Percentiles rank a stretch among this genome's conserved stretches.
phyloP scores from a whole-genome alignment of 805 yeast genomes.

The Hagleromyces aurorensis region DNA sequence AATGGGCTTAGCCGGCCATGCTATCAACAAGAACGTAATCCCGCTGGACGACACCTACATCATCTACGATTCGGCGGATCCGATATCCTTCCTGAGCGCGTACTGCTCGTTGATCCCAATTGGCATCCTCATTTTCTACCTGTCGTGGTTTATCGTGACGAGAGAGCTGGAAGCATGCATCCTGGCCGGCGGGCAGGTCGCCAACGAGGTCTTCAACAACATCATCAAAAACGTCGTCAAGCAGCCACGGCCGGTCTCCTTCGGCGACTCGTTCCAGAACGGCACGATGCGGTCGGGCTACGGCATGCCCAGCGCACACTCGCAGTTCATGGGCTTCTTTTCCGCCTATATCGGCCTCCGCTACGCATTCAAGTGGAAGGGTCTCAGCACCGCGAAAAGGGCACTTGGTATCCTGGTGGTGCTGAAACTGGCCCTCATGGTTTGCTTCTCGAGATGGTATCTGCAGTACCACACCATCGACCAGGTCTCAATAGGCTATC shows the following conservation, averaged over 20 bases:
- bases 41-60: conserved; percentile 88
- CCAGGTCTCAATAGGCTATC: conserved; percentile 70
- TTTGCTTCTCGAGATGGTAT: conserved; percentile 69
- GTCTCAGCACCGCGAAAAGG: conserved; percentile 27
- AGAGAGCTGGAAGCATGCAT: conserved; percentile 82
- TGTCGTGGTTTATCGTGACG: conserved; percentile 75
- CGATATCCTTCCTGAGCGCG: conserved; percentile 53
- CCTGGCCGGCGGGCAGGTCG: conserved; percentile 78
- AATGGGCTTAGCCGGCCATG: too few relatives aligned
- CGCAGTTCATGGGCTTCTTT: conserved; percentile 90
- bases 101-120: conserved; percentile 77
- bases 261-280: conserved; percentile 31
- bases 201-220: conserved; percentile 66
- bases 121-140: conserved; percentile 64
- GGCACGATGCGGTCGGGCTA: conserved; percentile 49
- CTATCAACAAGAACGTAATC: conserved; percentile 23
- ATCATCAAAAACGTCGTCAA: conserved; percentile 53
- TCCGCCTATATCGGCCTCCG: conserved; percentile 47
- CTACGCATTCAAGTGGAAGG: conserved; percentile 37
- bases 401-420: conserved; percentile 21
- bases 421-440: conserved; percentile 28
- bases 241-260: conserved; percentile 64
- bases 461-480: conserved; percentile 63
- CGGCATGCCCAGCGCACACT: conserved; percentile 97
- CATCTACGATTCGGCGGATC: conserved; percentile 61